These are phyloP conservation scores for Stellera chamaejasme DNA, from an alignment of 345 rosid genomes.

Conservation along the genomic window DNA sequence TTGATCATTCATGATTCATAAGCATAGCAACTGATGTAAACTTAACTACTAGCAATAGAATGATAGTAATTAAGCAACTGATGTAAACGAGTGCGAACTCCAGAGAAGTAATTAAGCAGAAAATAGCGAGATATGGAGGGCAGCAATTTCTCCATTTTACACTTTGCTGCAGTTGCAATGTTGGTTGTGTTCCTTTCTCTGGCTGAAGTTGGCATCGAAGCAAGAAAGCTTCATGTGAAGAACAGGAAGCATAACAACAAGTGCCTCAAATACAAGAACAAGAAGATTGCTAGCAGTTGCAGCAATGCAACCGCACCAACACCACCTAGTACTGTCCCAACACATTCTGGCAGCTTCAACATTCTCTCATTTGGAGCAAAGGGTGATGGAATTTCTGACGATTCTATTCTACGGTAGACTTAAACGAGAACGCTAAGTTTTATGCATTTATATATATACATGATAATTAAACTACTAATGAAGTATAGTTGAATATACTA, in stretches of 20 bases:
- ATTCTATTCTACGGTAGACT: conserved; percentile 40
- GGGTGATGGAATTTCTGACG: conserved; percentile 53
- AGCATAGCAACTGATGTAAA: too few species aligned
- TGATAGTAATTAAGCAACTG: too few species aligned
- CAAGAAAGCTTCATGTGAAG: conserved; percentile 33
- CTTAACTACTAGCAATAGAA: too few species aligned
- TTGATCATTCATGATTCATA: too few species aligned
- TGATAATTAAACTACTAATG: neutral
- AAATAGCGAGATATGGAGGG: conserved; percentile 31
- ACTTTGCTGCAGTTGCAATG: conserved; percentile 10
- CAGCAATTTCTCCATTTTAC: conserved; percentile 14
- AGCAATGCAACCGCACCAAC: conserved; percentile 20
- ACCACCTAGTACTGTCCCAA: conserved; percentile 17
- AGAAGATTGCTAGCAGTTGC: conserved; percentile 8
- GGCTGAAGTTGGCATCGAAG: conserved; percentile 28
- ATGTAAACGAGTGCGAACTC: neutral
- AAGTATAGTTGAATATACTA: neutral
- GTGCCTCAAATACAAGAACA: conserved; percentile 16
- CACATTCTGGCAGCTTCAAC: conserved; percentile 11
- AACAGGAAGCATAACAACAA: conserved; percentile 20
- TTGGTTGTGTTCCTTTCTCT: conserved; percentile 14
- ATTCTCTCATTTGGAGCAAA: conserved; percentile 49
- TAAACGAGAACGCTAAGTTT: neutral
- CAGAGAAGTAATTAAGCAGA: neutral
- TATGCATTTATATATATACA: neutral